Base-by-base conservation (phyloP, 345 rosid species). In the Gossypium stocksii region DNA sequence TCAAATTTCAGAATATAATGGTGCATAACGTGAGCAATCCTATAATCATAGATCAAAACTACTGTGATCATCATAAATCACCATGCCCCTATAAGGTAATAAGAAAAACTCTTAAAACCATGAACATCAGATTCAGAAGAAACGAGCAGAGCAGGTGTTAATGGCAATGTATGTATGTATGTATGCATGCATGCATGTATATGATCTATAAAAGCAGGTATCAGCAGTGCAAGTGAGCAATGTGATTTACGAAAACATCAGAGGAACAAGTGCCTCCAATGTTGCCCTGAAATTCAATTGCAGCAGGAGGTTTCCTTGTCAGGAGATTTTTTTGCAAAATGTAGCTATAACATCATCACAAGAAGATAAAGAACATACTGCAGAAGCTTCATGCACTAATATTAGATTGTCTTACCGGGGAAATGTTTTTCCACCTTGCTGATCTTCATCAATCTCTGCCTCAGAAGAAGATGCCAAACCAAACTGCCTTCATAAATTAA, bases 1-100 rank as follows among this genome's bases (percentile, higher is more conserved):
- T 94, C 62, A 63, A 75, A 52, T 94, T 94, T 46, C 85, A 85
- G 74, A 86, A 94, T 56, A 74, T 92, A 1, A 61, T 43, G 3
- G 89, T 94, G 97, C 66, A 66, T 27, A 90, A 94, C 64, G 97
- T 92, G 69, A 83, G 69, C 70, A 92, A 92, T 71, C 98, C 97
- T 8, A 92, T 92, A 52, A 87, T 94, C 74, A 86, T 94, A 34
- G 81, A 92, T 79, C 97, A 94, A 66, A 76, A 92, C 78, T 94
- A 94, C 25, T 94, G 98, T 67, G 98, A 94, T 71, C 84, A 81
- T 43, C 51, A 65, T 20, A 56, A 53, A 20, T 1, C 3, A 10
- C 71, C 89, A 53, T 94, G 97, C 78, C 56, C 70, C 20, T 72
- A 84, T 52, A 85, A 93, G 97, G 98, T 93, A 87, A 49, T 11